Conservation (phyloP, 306 rosid genomes). For the Vigna angularis region DNA sequence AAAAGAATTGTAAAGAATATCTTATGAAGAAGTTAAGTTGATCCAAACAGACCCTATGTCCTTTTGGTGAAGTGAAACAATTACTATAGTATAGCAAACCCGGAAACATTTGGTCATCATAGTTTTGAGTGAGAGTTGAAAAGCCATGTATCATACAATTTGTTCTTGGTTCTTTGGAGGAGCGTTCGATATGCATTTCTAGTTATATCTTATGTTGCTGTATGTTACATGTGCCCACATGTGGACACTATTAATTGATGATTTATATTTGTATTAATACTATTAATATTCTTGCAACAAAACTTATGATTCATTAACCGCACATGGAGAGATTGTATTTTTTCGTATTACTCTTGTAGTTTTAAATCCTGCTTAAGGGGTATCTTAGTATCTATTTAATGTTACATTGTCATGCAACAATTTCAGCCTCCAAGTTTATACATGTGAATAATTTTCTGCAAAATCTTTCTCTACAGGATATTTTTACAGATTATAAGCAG, state of each 20-base stretch:
- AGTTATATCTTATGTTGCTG: constrained; percentile 20
- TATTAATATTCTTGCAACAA: not conserved
- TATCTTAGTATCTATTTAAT: not conserved
- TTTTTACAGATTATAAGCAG: constrained; percentile 86
- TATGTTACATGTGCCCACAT: not conserved
- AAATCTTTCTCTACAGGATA: constrained; percentile 66
- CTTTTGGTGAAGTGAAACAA: not conserved
- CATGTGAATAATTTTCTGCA: constrained; percentile 36
- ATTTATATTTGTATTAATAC: constrained; percentile 12
- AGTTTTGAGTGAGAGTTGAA: not conserved
- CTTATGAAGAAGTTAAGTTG: no score
- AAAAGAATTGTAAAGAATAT: no score
- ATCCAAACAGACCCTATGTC: not conserved
- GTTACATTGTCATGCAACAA: constrained; percentile 25
- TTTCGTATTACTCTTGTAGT: not conserved
- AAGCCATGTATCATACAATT: not conserved
- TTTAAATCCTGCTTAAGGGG: constrained; percentile 29
- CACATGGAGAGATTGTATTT: not conserved
- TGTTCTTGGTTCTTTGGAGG: not conserved
- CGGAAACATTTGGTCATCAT: not conserved
- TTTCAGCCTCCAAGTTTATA: constrained; percentile 26
- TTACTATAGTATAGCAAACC: not conserved
- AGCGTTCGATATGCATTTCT: constrained; percentile 3
- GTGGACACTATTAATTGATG: constrained; percentile 31
- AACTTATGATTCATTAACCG: constrained; percentile 15